Conservation (phyloP, 2,329 filamentous ascomycete genomes). For the Sporothrix curviconia region DNA sequence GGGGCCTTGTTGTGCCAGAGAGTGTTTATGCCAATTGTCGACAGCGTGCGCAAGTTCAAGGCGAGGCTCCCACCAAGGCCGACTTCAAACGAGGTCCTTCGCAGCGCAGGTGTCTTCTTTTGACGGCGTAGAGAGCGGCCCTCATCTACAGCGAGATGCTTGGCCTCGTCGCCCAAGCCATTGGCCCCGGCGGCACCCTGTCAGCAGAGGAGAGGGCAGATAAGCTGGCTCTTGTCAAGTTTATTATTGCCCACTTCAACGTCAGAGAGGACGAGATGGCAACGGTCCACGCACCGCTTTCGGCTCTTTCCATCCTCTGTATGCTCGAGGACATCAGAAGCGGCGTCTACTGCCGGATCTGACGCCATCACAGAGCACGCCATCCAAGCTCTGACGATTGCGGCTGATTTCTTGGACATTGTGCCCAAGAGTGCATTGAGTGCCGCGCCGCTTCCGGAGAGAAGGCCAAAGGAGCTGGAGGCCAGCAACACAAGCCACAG, state of each 20-base stretch:
- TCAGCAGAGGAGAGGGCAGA: constrained; percentile 45
- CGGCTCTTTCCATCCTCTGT: constrained; percentile 56
- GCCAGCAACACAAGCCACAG: constrained; percentile 10
- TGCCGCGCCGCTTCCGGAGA: constrained; percentile 2
- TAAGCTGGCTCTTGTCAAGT: constrained; percentile 67
- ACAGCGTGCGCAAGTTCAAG: constrained; percentile 72
- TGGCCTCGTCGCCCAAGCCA: constrained; percentile 56
- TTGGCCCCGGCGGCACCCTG: constrained; percentile 42
- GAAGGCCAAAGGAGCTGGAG: background rate
- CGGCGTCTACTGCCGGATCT: constrained; percentile 21
- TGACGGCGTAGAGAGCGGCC: constrained; percentile 88
- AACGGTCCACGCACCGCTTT: constrained; percentile 72
- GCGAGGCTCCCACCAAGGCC: constrained; percentile 54
- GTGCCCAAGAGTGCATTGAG: constrained; percentile 59
- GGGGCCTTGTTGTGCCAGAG: constrained; percentile 77
- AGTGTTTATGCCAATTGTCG: constrained; percentile 82
- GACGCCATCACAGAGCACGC: constrained; percentile 15
- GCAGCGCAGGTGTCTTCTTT: constrained; percentile 95
- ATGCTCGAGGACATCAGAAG: constrained; percentile 52
- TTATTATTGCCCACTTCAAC: constrained; percentile 84
- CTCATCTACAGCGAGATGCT: constrained; percentile 84
- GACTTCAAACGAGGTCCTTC: constrained; percentile 78
- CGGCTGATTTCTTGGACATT: constrained; percentile 53
- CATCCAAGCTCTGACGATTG: constrained; percentile 40
- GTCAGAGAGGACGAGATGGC: constrained; percentile 95